Conservation (phyloP, 768 basidiomycete genomes). For the Dictyophora rubrovolvata region DNA sequence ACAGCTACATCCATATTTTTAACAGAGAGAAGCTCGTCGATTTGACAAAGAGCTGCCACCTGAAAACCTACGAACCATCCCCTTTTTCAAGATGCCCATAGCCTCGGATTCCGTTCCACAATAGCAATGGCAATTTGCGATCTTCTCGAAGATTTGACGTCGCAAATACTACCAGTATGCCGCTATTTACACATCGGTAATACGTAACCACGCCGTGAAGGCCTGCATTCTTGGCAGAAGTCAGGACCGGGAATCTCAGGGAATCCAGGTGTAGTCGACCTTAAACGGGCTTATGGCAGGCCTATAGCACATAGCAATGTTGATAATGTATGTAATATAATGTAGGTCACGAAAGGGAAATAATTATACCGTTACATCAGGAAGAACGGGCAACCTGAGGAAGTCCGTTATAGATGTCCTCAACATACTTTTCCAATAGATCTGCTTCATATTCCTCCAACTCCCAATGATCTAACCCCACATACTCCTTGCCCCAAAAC, state of each 20-base stretch:
- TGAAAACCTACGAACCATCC: constrained; percentile 67
- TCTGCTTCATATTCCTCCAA: constrained; percentile 36
- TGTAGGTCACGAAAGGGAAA: too few species aligned
- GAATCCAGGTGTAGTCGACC: too few species aligned
- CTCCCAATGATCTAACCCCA: constrained; percentile 42
- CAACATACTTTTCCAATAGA: constrained; percentile 48
- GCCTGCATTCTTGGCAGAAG: not conserved
- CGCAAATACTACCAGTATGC: too few species aligned
- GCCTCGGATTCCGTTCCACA: not conserved
- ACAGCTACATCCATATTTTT: constrained; percentile 9
- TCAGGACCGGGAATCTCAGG: not conserved
- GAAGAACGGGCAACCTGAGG: not conserved
- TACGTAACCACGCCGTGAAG: not conserved
- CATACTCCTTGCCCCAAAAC: constrained; percentile 43
- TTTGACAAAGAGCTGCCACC: constrained; percentile 49
- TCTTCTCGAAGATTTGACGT: not conserved
- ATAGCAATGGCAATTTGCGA: not conserved
- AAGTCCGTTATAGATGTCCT: constrained; percentile 14
- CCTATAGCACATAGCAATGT: too few species aligned
- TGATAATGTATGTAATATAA: too few species aligned
- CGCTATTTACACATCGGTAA: not conserved
- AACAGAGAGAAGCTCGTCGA: constrained; percentile 60
- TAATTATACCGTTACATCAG: too few species aligned
- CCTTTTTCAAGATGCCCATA: constrained; percentile 43
- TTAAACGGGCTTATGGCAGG: too few species aligned